A percentile compares a stretch with the other conserved stretches of the same genome.
phyloP scores from a whole-genome alignment of 805 yeast genomes.

The Yarrowia osloensis region DNA sequence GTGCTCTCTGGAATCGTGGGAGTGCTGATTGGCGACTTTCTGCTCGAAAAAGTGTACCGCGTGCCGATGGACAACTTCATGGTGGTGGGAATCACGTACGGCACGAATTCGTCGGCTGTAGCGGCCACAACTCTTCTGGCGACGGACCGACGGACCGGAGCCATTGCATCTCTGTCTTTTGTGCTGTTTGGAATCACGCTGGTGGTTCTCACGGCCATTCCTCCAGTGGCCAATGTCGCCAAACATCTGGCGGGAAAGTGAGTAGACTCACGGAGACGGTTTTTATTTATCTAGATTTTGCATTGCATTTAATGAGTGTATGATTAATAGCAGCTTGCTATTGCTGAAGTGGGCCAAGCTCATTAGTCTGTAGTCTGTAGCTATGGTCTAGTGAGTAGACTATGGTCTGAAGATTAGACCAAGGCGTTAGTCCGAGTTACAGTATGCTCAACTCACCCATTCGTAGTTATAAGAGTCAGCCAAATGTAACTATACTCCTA shows the following conservation, averaged over 20 bases:
- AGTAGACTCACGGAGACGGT: neutral
- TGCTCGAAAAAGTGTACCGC: conserved; percentile 47
- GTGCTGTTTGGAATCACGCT: conserved; percentile 71
- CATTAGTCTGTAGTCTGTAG: too few relatives aligned
- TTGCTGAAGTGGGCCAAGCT: too few relatives aligned
- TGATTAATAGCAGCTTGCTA: too few relatives aligned
- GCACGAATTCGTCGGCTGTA: conserved; percentile 79
- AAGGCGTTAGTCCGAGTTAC: too few relatives aligned
- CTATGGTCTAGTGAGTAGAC: too few relatives aligned
- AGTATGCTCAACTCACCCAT: too few relatives aligned
- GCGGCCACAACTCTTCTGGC: conserved; percentile 72
- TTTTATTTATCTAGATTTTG: neutral
- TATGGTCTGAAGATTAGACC: too few relatives aligned
- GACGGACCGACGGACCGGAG: conserved; percentile 77
- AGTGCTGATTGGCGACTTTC: conserved; percentile 63
- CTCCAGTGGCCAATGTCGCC: conserved; percentile 53
- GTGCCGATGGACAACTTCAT: conserved; percentile 66
- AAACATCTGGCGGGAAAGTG: conserved; percentile 50
- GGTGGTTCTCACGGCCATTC: conserved; percentile 67
- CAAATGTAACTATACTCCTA: too few relatives aligned
- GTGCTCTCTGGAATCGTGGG: conserved; percentile 76
- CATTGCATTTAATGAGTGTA: neutral
- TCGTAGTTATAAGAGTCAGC: too few relatives aligned
- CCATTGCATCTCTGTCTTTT: conserved; percentile 71
- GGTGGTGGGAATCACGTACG: conserved; percentile 73